phyloP scores from a whole-genome alignment of 805 yeast species.

The Pichia deserticola region DNA sequence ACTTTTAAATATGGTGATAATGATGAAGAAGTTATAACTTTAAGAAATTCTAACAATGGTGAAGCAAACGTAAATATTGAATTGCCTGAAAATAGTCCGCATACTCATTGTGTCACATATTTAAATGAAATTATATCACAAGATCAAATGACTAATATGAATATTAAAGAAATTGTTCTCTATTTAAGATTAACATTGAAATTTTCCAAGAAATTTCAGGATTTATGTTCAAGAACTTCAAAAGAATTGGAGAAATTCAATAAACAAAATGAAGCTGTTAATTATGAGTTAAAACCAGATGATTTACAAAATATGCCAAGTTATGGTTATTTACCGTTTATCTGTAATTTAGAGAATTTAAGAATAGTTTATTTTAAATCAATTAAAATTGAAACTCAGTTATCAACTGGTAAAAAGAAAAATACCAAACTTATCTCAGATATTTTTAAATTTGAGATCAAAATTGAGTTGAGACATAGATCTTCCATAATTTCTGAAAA shows the following conservation, averaged over 20 bases:
- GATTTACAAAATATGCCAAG: background rate
- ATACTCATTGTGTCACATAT: slow-evolving; percentile 14
- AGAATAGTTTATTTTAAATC: slow-evolving; percentile 20
- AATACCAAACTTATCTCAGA: slow-evolving; percentile 18
- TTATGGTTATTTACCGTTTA: slow-evolving; percentile 3
- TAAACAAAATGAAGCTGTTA: slow-evolving; percentile 12
- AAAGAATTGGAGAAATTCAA: slow-evolving; percentile 9
- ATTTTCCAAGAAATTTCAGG: slow-evolving; percentile 18
- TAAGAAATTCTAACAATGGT: slow-evolving; percentile 16
- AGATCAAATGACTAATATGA: slow-evolving; percentile 6
- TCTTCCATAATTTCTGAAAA: slow-evolving; percentile 13
- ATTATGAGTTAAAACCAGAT: slow-evolving; percentile 2
- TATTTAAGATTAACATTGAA: slow-evolving; percentile 26
- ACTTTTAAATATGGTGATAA: slow-evolving; percentile 27
- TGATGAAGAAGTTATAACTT: slow-evolving; percentile 20
- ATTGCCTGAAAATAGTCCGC: slow-evolving; percentile 26
- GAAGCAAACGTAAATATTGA: slow-evolving; percentile 20
- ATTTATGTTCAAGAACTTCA: slow-evolving; percentile 11
- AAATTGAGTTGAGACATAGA: slow-evolving; percentile 20
- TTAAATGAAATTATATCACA: slow-evolving; percentile 18
- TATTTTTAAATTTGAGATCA: slow-evolving; percentile 14
- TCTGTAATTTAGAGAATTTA: slow-evolving; percentile 15
- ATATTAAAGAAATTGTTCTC: slow-evolving; percentile 21
- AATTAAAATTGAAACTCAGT: slow-evolving; percentile 2
- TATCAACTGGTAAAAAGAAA: slow-evolving; percentile 12